A percentile compares a stretch with the other conserved stretches of the same genome.
Conservation (phyloP, 495 filamentous ascomycete genomes). For the Penicillium goetzii region DNA sequence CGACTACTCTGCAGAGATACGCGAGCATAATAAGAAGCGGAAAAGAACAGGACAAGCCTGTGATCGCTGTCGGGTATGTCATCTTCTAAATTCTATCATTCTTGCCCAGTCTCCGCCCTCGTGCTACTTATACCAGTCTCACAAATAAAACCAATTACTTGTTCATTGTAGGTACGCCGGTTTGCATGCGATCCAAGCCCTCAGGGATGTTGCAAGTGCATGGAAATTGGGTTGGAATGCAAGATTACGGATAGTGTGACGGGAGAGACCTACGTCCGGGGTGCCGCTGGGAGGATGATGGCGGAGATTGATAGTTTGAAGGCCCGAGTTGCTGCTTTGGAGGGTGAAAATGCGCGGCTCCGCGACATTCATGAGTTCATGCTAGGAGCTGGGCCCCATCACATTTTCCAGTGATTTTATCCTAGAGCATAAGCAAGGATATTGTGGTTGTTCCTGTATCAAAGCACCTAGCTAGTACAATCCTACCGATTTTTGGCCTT, state of each 20-base stretch:
- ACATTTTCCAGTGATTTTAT: too few species aligned
- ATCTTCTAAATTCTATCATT: background rate
- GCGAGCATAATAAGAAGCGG: constrained; percentile 63
- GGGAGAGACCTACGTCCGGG: constrained; percentile 76
- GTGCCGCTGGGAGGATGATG: constrained; percentile 33
- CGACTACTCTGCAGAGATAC: constrained; percentile 66
- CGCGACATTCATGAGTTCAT: background rate
- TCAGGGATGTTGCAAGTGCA: constrained; percentile 76
- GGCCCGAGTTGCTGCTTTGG: background rate
- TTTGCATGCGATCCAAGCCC: constrained; percentile 78
- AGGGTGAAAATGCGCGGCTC: constrained; percentile 9
- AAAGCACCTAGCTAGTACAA: too few species aligned
- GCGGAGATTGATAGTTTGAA: constrained; percentile 1
- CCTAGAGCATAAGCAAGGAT: too few species aligned
- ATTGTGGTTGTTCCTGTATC: too few species aligned
- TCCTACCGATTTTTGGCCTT: too few species aligned
- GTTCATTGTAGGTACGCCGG: constrained; percentile 68
- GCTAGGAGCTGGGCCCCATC: background rate
- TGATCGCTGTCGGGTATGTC: constrained; percentile 83
- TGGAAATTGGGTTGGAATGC: constrained; percentile 71
- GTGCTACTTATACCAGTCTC: background rate
- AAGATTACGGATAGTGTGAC: constrained; percentile 85
- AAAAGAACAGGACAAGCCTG: constrained; percentile 84
- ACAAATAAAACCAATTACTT: background rate
- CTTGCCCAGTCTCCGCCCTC: background rate